Conservation (phyloP, 305 asterid species). For the Petunia hybrid region DNA sequence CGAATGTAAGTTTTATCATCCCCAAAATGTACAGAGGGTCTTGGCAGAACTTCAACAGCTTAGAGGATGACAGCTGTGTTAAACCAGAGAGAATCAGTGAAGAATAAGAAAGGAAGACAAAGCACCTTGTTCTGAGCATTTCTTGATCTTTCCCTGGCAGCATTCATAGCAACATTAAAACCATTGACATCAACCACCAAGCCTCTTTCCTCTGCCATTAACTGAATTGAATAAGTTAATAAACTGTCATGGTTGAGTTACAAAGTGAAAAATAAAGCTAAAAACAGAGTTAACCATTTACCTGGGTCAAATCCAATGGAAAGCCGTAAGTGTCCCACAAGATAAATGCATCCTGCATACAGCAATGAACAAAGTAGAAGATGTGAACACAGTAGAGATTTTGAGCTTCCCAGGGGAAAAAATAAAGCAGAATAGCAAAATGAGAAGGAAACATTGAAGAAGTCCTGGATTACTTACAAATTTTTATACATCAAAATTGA, state of each 20-base stretch:
- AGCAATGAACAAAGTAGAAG: slow-evolving; percentile 36
- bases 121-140: slow-evolving; percentile 90
- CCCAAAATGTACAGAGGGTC: no score
- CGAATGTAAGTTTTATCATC: no score
- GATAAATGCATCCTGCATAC: slow-evolving; percentile 90
- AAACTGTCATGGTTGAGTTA: not conserved
- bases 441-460: no score
- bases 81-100: not conserved
- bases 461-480: no score
- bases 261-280: not conserved
- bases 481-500: no score
- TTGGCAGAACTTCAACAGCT: slow-evolving; percentile 24
- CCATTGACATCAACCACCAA: slow-evolving; percentile 82
- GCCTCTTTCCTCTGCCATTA: slow-evolving; percentile 98
- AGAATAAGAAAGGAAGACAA: slow-evolving; percentile 30
- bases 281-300: slow-evolving; percentile 29
- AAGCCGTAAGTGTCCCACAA: slow-evolving; percentile 98
- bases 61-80: not conserved
- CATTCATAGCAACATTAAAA: slow-evolving; percentile 73
- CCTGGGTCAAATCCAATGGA: slow-evolving; percentile 99
- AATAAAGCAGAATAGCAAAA: not conserved
- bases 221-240: slow-evolving; percentile 51
- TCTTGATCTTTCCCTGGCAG: slow-evolving; percentile 96
- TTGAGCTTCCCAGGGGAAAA: not conserved
- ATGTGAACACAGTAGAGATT: slow-evolving; percentile 4